Percentiles rank a stretch among this genome's conserved stretches.
These are phyloP conservation scores for Aspergillus coremiiformis DNA, from an alignment of 495 filamentous ascomycete species.

Conservation along the genomic window DNA sequence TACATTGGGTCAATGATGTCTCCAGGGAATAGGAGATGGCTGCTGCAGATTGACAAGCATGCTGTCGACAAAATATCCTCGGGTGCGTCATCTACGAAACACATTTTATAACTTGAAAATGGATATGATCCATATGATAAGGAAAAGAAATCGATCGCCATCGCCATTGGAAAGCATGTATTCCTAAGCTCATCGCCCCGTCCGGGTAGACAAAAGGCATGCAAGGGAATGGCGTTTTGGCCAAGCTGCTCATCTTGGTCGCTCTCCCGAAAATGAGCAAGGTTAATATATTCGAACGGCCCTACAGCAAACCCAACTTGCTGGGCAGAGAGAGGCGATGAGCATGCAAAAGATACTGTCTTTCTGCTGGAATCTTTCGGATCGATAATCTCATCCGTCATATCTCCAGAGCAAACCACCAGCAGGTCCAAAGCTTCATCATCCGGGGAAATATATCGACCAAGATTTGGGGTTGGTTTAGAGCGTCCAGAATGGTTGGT, in stretches of 20 bases:
- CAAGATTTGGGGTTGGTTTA: slow-evolving; percentile 13
- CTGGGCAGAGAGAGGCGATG: slow-evolving; percentile 64
- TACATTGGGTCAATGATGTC: slow-evolving; percentile 77
- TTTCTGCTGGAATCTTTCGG: slow-evolving; percentile 68
- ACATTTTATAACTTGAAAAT: slow-evolving; percentile 79
- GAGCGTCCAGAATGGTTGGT: slow-evolving; percentile 13
- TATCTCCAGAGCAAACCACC: slow-evolving; percentile 82
- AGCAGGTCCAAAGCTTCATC: slow-evolving; percentile 81
- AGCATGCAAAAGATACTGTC: slow-evolving; percentile 69
- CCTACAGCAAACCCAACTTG: slow-evolving; percentile 90
- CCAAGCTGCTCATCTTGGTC: slow-evolving; percentile 87
- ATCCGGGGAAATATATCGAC: slow-evolving; percentile 49
- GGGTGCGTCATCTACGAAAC: slow-evolving; percentile 84
- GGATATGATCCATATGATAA: slow-evolving; percentile 80
- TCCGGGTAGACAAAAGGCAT: slow-evolving; percentile 85
- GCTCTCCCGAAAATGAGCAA: slow-evolving; percentile 80
- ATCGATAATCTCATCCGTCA: slow-evolving; percentile 74
- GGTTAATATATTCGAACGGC: slow-evolving; percentile 86
- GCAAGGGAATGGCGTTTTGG: slow-evolving; percentile 70
- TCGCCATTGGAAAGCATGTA: slow-evolving; percentile 68
- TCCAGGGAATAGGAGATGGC: slow-evolving; percentile 70
- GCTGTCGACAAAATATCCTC: slow-evolving; percentile 67
- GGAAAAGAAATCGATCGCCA: slow-evolving; percentile 79
- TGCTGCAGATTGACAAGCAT: slow-evolving; percentile 82
- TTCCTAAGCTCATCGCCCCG: slow-evolving; percentile 72